Percentiles rank a stretch among this genome's conserved stretches.
Conservation (phyloP, 2,329 filamentous ascomycete genomes). For the Pseudogymnoascus sp. region DNA sequence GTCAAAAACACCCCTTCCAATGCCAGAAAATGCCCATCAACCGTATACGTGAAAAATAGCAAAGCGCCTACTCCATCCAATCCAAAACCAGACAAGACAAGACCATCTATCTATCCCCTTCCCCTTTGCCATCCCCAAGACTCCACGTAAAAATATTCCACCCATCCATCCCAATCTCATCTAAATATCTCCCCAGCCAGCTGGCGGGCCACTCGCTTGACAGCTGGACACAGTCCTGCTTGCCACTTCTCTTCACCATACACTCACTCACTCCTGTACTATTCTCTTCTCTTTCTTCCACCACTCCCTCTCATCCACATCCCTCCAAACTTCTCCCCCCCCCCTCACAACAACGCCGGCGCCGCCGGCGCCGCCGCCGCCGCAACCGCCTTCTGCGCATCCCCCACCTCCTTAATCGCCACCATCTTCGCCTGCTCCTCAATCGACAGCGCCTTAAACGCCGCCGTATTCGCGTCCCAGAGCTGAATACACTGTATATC, state of each 20-base stretch:
- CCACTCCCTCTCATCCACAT: background rate
- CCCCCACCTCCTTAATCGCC: slow-evolving; percentile 14
- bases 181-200: background rate
- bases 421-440: slow-evolving; percentile 47
- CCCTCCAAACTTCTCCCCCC: no score
- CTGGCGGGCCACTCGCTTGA: background rate
- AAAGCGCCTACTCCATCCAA: background rate
- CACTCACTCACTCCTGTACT: no score
- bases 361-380: background rate
- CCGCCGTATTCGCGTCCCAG: slow-evolving; percentile 57
- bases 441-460: slow-evolving; percentile 48
- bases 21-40: background rate
- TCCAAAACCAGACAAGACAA: background rate
- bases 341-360: no score
- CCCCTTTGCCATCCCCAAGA: background rate
- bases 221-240: background rate
- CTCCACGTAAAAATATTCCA: background rate
- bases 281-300: background rate
- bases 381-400: background rate
- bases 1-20: background rate
- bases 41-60: background rate
- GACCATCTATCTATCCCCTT: background rate
- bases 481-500: slow-evolving; percentile 50
- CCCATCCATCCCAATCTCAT: background rate
- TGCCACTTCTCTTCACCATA: background rate